Evolutionary conservation across 2,329 filamentous ascomycete genomes (phyloP).

Genomic region (Colletotrichum australisinense): DNA sequence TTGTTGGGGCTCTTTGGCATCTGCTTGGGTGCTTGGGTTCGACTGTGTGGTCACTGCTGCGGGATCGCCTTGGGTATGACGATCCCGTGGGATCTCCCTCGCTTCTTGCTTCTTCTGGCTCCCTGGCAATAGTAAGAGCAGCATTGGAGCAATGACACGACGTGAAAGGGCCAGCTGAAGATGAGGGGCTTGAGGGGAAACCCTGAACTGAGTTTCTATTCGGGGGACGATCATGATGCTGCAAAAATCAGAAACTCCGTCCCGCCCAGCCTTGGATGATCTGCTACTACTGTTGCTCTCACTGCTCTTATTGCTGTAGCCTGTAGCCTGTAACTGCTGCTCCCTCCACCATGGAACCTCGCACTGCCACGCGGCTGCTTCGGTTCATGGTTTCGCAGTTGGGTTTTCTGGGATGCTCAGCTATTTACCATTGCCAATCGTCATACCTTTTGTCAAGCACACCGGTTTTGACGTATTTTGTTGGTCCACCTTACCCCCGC

Average conservation of each 20-base stretch:
- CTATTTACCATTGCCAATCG: neutral
- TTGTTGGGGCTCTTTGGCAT: conserved; percentile 5
- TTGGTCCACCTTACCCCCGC: neutral
- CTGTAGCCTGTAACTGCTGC: neutral
- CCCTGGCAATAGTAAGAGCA: conserved; percentile 5
- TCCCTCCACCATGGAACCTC: neutral
- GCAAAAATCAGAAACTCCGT: conserved; percentile 18
- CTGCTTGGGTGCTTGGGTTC: neutral
- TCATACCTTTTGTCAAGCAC: neutral
- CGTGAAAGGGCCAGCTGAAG: conserved; percentile 14
- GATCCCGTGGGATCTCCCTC: conserved; percentile 34
- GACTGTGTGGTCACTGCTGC: neutral
- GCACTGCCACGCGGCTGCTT: conserved; percentile 23
- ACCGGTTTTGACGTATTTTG: neutral
- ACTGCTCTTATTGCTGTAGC: neutral
- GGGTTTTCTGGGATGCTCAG: neutral
- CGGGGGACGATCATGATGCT: conserved; percentile 27
- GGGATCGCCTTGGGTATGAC: conserved; percentile 27
- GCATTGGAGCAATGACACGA: neutral
- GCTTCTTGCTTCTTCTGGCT: conserved; percentile 24
- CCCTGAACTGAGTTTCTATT: conserved; percentile 27
- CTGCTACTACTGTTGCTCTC: conserved; percentile 3
- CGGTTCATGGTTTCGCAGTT: conserved; percentile 15
- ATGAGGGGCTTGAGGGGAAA: conserved; percentile 35
- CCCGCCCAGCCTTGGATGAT: conserved; percentile 7